These are phyloP conservation scores for Pythium scleroteichum DNA, from an alignment of 352 stramenopile species.

Conservation along the genomic window DNA sequence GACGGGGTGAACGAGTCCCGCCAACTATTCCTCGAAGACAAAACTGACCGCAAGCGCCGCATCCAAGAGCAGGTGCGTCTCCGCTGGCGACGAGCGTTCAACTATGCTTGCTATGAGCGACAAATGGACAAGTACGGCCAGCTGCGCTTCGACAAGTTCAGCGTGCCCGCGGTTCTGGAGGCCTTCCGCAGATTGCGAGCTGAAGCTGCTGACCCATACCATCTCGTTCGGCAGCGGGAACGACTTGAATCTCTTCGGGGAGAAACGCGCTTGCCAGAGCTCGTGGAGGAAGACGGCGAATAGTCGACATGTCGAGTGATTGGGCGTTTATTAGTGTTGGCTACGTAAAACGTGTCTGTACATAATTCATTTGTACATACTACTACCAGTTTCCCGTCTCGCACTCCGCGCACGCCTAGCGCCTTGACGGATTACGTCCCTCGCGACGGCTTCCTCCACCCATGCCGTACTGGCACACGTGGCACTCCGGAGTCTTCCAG, in stretches of 20 bases:
- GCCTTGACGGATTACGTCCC: constrained; percentile 48
- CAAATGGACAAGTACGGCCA: constrained; percentile 41
- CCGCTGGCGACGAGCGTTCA: constrained; percentile 55
- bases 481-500: constrained; percentile 79
- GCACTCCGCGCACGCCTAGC: not conserved
- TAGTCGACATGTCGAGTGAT: constrained; percentile 15
- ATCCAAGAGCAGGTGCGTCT: constrained; percentile 39
- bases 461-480: constrained; percentile 82
- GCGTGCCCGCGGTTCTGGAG: constrained; percentile 52
- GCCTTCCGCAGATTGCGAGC: constrained; percentile 38
- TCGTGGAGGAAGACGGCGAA: constrained; percentile 28
- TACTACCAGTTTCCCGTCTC: not conserved
- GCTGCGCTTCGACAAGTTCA: constrained; percentile 50
- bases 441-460: constrained; percentile 35
- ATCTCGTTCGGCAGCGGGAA: constrained; percentile 13
- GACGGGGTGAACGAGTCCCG: constrained; percentile 54
- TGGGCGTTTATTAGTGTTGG: not conserved
- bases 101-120: constrained; percentile 55
- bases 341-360: constrained; percentile 9
- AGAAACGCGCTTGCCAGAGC: constrained; percentile 27
- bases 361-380: not conserved
- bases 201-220: constrained; percentile 18
- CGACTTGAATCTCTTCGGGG: constrained; percentile 12
- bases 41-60: constrained; percentile 39
- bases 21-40: constrained; percentile 41